Conservation (phyloP, 768 basidiomycete genomes). For the Daedaleopsis sinensis region DNA sequence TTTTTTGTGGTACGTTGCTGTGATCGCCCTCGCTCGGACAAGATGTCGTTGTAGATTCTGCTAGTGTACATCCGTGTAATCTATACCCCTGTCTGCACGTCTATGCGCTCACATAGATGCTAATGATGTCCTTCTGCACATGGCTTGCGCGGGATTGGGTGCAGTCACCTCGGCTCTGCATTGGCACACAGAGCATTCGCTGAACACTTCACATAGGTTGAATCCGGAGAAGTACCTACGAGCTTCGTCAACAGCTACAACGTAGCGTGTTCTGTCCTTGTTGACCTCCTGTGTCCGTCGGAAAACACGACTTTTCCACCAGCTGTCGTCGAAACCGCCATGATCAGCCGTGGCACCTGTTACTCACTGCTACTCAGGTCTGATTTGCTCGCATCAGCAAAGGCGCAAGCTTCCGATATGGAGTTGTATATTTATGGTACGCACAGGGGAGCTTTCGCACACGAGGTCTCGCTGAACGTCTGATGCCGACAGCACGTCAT, state of each 20-base stretch:
- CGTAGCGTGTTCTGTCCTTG: conserved; percentile 9
- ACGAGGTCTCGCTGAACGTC: no score
- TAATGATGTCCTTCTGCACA: background rate
- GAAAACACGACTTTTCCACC: conserved; percentile 26
- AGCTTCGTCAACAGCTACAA: conserved; percentile 11
- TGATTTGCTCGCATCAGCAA: no score
- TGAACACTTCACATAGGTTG: background rate
- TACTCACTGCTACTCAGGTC: no score
- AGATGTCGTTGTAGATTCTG: background rate
- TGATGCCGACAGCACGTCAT: no score
- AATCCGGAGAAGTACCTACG: conserved; percentile 24
- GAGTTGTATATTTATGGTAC: no score
- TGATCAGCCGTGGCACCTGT: conserved; percentile 23
- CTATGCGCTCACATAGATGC: background rate
- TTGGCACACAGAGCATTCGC: no score
- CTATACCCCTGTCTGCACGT: background rate
- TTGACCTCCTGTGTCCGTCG: background rate
- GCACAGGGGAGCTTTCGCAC: no score
- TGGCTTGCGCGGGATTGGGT: no score
- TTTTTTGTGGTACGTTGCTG: background rate
- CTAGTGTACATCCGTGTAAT: background rate
- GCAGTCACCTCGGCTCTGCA: no score
- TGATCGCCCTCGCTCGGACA: no score
- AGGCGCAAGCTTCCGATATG: no score
- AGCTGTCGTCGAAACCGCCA: conserved; percentile 16